These are phyloP conservation scores for Tausonia pullulans DNA, from an alignment of 1,284 basidiomycete species.

Conservation along the genomic window DNA sequence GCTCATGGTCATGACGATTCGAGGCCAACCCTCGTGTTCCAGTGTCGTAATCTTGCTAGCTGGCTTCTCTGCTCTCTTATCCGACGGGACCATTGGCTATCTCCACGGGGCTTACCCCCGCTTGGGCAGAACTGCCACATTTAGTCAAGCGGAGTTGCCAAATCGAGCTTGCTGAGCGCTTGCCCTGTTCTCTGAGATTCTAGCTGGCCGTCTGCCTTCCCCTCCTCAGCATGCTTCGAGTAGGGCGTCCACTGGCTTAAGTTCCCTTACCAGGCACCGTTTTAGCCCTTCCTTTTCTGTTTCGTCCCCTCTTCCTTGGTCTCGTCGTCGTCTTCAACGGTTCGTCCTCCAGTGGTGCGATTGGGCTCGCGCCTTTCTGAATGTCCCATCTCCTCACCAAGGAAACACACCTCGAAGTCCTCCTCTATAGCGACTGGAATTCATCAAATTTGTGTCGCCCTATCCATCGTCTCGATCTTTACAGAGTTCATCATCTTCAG, in stretches of 20 bases:
- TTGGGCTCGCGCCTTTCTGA: neutral
- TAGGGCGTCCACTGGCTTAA: conserved; percentile 48
- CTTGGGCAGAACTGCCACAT: too few relatives aligned
- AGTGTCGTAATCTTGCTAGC: too few relatives aligned
- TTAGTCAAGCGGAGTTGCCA: too few relatives aligned
- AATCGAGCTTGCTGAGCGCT: too few relatives aligned
- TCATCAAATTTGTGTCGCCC: conserved; percentile 34
- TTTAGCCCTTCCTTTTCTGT: conserved; percentile 41
- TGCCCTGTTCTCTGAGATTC: too few relatives aligned
- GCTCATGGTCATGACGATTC: too few relatives aligned
- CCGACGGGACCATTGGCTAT: too few relatives aligned
- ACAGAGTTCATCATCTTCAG: conserved; percentile 48
- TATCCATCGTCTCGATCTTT: conserved; percentile 50
- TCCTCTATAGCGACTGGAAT: conserved; percentile 48
- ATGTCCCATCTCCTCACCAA: neutral
- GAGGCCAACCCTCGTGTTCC: too few relatives aligned
- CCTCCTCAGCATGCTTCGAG: conserved; percentile 50
- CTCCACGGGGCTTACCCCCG: too few relatives aligned
- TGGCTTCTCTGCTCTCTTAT: too few relatives aligned
- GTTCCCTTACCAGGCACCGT: conserved; percentile 37
- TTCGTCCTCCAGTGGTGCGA: neutral
- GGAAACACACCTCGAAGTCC: conserved; percentile 41
- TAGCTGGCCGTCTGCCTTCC: conserved; percentile 50
- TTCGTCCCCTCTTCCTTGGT: conserved; percentile 29
- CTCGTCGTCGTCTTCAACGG: conserved; percentile 27